Percentiles rank a stretch among this genome's conserved stretches.
Conservation (phyloP, 345 rosid species). For the Eucalyptus shirleyi region DNA sequence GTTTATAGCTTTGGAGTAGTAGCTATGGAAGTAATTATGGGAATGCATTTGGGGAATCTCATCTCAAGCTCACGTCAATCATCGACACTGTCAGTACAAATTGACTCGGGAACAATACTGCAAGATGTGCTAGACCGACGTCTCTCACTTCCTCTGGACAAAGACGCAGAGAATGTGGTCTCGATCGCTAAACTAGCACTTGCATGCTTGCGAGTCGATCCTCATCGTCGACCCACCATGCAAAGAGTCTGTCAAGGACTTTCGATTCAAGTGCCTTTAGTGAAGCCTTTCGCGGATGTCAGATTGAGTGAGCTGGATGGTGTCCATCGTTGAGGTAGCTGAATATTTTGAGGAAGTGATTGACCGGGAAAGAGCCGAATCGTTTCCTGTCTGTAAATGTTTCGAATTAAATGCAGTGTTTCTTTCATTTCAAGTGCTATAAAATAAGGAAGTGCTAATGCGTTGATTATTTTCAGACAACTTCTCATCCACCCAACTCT, state of each 20-base stretch:
- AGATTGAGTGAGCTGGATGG: neutral
- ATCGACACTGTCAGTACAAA: neutral
- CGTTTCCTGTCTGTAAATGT: neutral
- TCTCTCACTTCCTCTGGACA: neutral
- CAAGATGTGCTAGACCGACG: neutral
- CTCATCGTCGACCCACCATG: conserved; percentile 21
- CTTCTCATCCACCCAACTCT: neutral
- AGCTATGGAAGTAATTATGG: neutral
- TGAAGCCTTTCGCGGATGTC: neutral
- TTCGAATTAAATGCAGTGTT: neutral
- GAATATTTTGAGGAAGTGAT: neutral
- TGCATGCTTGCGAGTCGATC: conserved; percentile 11
- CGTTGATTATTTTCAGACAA: neutral
- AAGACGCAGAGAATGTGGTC: neutral
- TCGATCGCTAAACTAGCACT: neutral
- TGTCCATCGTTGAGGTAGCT: neutral
- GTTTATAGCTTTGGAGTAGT: neutral
- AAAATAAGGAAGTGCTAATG: neutral
- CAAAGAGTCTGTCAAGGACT: neutral
- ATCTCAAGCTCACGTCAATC: neutral
- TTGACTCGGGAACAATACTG: neutral
- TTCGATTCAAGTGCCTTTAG: neutral
- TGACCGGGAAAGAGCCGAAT: neutral
- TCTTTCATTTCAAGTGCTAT: neutral
- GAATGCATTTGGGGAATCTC: neutral